Evolutionary conservation across 192 early-diverging fungal genomes (phyloP).

Genomic region (Gryganskiella cystojenkinii): DNA sequence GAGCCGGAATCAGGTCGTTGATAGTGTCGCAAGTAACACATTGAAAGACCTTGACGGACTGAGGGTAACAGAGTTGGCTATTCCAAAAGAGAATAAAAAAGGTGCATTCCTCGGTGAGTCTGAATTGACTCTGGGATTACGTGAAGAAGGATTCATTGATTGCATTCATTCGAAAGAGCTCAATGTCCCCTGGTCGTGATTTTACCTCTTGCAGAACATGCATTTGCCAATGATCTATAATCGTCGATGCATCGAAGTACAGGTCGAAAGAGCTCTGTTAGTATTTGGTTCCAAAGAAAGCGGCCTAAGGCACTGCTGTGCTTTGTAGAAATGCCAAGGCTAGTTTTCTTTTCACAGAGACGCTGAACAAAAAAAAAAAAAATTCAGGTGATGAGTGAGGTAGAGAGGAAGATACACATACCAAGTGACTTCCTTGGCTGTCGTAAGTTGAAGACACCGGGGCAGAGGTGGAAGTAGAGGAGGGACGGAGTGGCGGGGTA

Average conservation of each 20-base stretch:
- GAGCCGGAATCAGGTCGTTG: conserved; percentile 70
- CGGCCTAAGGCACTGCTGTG: no score
- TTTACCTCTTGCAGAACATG: conserved; percentile 71
- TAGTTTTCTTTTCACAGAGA: no score
- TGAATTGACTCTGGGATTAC: no score
- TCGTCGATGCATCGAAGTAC: not conserved
- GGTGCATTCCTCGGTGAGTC: no score
- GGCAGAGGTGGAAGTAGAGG: conserved; percentile 16
- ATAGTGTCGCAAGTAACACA: conserved; percentile 94
- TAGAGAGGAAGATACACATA: conserved; percentile 6
- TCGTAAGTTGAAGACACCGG: conserved; percentile 37
- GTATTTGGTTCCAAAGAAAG: not conserved
- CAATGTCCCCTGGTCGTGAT: no score
- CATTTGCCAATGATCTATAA: conserved; percentile 67
- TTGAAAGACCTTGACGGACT: conserved; percentile 78
- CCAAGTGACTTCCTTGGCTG: conserved; percentile 33
- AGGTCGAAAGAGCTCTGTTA: not conserved
- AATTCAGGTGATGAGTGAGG: no score
- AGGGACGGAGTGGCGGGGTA: conserved; percentile 19
- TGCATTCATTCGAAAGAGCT: not conserved
- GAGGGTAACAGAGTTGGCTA: conserved; percentile 80
- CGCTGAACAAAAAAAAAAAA: no score
- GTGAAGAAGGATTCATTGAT: not conserved
- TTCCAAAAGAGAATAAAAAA: not conserved
- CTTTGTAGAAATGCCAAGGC: no score